Evolutionary conservation across 2,329 filamentous ascomycete species (phyloP).

Genomic region (Raffaelea albimanens): DNA sequence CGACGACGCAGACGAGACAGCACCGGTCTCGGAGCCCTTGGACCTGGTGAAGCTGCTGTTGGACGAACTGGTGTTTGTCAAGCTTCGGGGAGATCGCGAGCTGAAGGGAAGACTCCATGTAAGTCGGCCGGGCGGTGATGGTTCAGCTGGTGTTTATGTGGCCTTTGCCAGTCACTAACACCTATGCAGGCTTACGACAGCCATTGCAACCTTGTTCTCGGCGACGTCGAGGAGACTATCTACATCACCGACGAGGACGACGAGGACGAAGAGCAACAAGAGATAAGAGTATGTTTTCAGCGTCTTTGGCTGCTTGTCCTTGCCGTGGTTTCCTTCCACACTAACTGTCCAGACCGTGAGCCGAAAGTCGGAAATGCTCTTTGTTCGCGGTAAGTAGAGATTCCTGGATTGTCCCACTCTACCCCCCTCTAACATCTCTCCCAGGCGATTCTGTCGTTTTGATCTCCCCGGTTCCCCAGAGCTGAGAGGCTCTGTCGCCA

Average conservation of each 20-base stretch:
- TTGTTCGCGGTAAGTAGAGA: slow-evolving; percentile 72
- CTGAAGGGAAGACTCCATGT: slow-evolving; percentile 87
- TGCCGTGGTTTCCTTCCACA: no score
- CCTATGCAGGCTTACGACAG: slow-evolving; percentile 79
- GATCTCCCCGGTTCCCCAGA: slow-evolving; percentile 17
- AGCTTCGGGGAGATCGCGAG: slow-evolving; percentile 90
- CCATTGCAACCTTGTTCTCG: slow-evolving; percentile 93
- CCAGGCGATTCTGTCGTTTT: slow-evolving; percentile 17
- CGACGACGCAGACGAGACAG: slow-evolving; percentile 65
- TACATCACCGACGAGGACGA: slow-evolving; percentile 86
- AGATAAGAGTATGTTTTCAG: slow-evolving; percentile 58
- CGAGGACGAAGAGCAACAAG: slow-evolving; percentile 46
- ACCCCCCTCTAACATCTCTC: background rate
- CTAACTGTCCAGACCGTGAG: slow-evolving; percentile 61
- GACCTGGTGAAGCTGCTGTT: slow-evolving; percentile 91
- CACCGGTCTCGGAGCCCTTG: slow-evolving; percentile 78
- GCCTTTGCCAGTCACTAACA: no score
- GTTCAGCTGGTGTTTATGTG: no score
- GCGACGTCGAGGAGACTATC: slow-evolving; percentile 95
- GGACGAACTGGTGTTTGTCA: slow-evolving; percentile 94
- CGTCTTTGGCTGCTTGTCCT: no score
- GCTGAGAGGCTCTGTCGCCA: slow-evolving; percentile 4
- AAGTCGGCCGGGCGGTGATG: background rate
- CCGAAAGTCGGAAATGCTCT: slow-evolving; percentile 97
- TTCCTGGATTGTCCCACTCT: no score